A percentile compares a stretch with the other conserved stretches of the same genome.
Conservation (phyloP, 2,329 filamentous ascomycete species). For the Didymella sp. region DNA sequence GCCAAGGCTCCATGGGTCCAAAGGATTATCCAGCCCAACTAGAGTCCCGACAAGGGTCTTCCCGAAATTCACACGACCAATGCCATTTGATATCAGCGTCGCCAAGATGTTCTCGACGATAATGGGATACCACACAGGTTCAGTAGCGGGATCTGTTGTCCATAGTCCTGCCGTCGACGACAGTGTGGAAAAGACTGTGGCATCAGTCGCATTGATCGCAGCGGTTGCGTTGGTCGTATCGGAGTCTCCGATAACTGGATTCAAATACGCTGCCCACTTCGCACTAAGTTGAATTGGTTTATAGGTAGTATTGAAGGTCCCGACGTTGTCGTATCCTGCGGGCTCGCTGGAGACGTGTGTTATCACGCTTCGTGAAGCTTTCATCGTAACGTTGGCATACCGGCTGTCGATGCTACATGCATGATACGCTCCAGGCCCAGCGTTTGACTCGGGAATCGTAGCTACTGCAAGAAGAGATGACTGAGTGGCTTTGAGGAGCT, state of each 20-base stretch:
- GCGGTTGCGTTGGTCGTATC: too few species aligned
- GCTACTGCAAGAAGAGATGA: not conserved
- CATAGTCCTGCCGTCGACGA: not conserved
- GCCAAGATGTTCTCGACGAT: not conserved
- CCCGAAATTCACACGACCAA: not conserved
- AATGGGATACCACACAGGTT: not conserved
- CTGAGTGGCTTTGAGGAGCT: not conserved
- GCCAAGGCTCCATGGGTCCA: not conserved
- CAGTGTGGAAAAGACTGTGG: not conserved
- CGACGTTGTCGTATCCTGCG: not conserved
- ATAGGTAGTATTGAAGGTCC: not conserved
- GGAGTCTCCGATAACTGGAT: not conserved
- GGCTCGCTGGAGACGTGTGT: not conserved
- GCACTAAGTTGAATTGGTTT: not conserved
- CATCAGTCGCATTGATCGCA: not conserved
- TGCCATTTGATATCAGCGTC: not conserved
- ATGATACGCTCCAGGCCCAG: not conserved
- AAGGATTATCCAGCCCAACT: not conserved
- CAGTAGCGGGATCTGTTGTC: not conserved
- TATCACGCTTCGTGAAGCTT: not conserved
- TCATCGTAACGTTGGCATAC: not conserved
- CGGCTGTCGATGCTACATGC: not conserved
- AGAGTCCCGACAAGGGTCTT: not conserved
- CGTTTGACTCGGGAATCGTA: not conserved
- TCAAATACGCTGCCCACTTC: not conserved